Base-by-base conservation (phyloP, 164 flowering plant species). In the Magnolia officinalis region DNA sequence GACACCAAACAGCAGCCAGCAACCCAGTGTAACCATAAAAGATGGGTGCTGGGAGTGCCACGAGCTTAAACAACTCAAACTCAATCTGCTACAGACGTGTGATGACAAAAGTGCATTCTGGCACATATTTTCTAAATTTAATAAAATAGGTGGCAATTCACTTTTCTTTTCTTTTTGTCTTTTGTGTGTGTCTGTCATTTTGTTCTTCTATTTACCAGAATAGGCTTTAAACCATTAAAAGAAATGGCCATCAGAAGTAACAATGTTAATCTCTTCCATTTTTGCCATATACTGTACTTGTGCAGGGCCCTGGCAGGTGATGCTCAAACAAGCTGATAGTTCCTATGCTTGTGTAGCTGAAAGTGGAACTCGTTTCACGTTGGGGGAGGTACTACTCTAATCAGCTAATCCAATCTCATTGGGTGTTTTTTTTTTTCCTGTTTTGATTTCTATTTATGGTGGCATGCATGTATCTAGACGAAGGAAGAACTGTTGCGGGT, bases 241-340 rank as follows among this genome's bases (percentile, higher is more conserved):
- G 61, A 16, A 37, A 55, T 55, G 18, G 61, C 18, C 18, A 55
- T 55, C 4, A 16, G 19, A 55, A 2, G 6, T 2, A 55, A 55
- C 18, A 16, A 55, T 55, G 61, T 55, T 55, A 37, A 37, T 37
- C 24, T 65, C 68, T 23, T 37, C 9, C 26, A 19, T 29, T 13
- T 31, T 29, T 16, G 29, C 31, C 11, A 68, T 31, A 29, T 10
- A 5, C 37, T 63, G 68, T 59, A 74, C 73, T 77, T 55, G 72
- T 83, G 71, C 88, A 96, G 99, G 99, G 72, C 99, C 97, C 70
- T 96, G 99, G 99, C 99, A 94, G 85, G 99, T 94, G 82, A 96
- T 96, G 99, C 95, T 96, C 84, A 96, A 92, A 79, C 98, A 91
- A 88, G 78, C 88, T 65, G 95, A 96, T 84, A 88, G 91, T 74